phyloP scores from a whole-genome alignment of 768 basidiomycete species.

The Pleurotus cornucopiae region DNA sequence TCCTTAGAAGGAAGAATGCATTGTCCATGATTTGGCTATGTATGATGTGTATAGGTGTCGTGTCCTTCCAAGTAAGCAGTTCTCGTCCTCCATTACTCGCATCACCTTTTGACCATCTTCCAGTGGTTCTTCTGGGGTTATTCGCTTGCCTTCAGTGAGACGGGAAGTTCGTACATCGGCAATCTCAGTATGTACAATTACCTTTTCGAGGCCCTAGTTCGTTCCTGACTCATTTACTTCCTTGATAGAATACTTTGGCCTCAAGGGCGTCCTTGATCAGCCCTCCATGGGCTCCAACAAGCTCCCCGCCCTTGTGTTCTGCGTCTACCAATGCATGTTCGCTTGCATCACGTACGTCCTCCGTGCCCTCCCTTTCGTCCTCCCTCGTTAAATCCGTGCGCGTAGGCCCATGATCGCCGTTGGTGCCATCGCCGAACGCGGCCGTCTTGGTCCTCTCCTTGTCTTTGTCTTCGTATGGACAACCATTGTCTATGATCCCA shows the following conservation, averaged over 20 bases:
- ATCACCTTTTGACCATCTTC: not conserved
- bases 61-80: slow-evolving; percentile 74
- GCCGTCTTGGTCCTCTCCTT: slow-evolving; percentile 78
- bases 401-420: slow-evolving; percentile 79
- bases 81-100: not conserved
- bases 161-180: slow-evolving; percentile 74
- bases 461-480: slow-evolving; percentile 91
- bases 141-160: slow-evolving; percentile 86
- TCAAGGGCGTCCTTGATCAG: slow-evolving; percentile 71
- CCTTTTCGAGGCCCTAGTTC: not conserved
- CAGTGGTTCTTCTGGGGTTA: slow-evolving; percentile 99
- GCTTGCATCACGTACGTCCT: slow-evolving; percentile 73
- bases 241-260: slow-evolving; percentile 68
- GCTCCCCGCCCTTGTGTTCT: slow-evolving; percentile 74
- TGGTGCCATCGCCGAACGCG: slow-evolving; percentile 90
- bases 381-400: slow-evolving; percentile 16
- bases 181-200: slow-evolving; percentile 60
- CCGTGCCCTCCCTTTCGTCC: not conserved
- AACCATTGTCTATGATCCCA: slow-evolving; percentile 87
- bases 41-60: slow-evolving; percentile 72
- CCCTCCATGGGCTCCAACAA: slow-evolving; percentile 70
- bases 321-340: slow-evolving; percentile 88
- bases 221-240: not conserved
- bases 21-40: slow-evolving; percentile 84
- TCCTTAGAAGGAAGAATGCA: slow-evolving; percentile 91